Base-by-base conservation (phyloP, 805 yeast genomes). In the Wickerhamomyces strasburgensis region DNA sequence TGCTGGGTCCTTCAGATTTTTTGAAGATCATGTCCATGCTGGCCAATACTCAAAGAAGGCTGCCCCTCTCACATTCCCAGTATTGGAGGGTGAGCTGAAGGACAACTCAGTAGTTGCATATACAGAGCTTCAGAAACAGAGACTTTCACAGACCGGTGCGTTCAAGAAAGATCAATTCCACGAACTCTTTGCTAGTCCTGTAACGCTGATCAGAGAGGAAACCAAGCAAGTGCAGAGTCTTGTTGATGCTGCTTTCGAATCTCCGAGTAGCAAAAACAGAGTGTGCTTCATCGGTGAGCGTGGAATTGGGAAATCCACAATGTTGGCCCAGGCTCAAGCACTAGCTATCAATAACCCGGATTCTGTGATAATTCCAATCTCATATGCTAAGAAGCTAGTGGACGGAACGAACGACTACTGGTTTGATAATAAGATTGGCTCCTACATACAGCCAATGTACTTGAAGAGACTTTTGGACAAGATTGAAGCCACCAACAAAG, bases 251-350 rank as follows among this genome's bases (percentile, higher is more conserved):
- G 55, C 72, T 18, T 43, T 49, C 3, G 34, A 41, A 0, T 32
- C 64, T 0, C 31, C 52, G 5, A 52, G 71, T 0, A 56, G 72
- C 1, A 49, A 60, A 10, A 81, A 77, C 52, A 68, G 81, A 48
- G 49, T 72, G 21, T 64, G 79, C 21, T 43, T 86, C n/a, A 56
- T 73, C 15, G 95, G 95, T 29, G 79, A 72, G 38, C 61, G 73
- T 30, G 96, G 96, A 33, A 69, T 74, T 9, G 97, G 97, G 6
- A 89, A 88, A 64, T 74, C 90, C 3, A 75, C 86, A 0, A 52
- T 80, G 27, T 50, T 88, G 32, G 59, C 89, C 0, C 96, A 88
- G 58, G 67, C 80, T 2, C 81, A 81, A 29, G 75, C 82, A 0
- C 58, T 84, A 32, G 71, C 78, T 3, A 54, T 62, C 8, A 50